Evolutionary conservation across 345 rosid species (phyloP), one percentile per base, ranked within the genome.

Genomic region (Arabis hirsuta): DNA sequence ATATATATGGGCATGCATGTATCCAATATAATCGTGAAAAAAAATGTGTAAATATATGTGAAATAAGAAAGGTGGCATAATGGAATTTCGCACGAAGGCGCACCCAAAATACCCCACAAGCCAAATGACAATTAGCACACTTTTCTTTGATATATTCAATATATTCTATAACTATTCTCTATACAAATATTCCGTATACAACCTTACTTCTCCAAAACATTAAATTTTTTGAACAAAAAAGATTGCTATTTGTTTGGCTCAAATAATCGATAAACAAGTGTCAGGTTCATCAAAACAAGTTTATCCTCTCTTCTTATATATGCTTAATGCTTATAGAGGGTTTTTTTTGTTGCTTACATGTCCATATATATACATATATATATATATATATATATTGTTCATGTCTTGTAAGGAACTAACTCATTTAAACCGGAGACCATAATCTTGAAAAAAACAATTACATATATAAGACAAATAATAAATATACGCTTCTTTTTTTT

Each of bases 101-200:
- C 80, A 76, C 72, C 76, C 42, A 76, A 71, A 11, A 22, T 57
- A 76, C 80, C 80, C 80, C 72, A 63, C 80, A 64, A 70, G 76
- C 76, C 80, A 76, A 69, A 76, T 70, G 80, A 64, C 61, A 48
- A 50, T 69, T 70, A 70, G n/a, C 67, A 71, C 57, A 41, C 51
- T 58, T 70, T 73, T 63, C 27, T 70, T 71, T 44, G 0, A 71
- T 2, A 12, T 65, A 70, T 51, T 70, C 20, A 42, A 47, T 22
- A 2, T 71, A 70, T 51, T 64, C 20, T 50, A 55, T 31, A 2
- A 27, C 32, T 55, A 47, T 70, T 56, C 41, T 53, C 12, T 62
- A 55, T 29, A 42, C 7, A 42, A 12, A 31, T 4, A 48, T 19
- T 38, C 64, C 12, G 3, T 13, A 20, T 42, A 55, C 29, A 55